These are phyloP conservation scores for Jasminum sambac DNA, from an alignment of 257 asterid species.

Conservation along the genomic window DNA sequence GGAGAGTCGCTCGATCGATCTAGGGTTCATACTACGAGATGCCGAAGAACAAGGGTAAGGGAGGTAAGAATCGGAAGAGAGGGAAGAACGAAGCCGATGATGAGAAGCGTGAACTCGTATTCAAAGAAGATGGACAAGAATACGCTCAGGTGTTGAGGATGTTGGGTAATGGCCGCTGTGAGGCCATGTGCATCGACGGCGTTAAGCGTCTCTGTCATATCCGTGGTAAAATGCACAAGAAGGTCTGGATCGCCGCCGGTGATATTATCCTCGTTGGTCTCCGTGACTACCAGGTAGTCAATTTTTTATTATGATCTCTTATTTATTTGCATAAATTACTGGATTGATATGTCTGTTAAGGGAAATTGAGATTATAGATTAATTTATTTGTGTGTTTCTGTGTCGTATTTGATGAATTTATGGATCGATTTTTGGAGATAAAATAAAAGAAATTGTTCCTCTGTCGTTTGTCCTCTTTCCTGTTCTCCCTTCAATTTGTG, in stretches of 20 bases:
- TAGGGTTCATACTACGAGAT: slow-evolving; percentile 45
- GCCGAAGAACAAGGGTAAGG: slow-evolving; percentile 99
- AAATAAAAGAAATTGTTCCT: background rate
- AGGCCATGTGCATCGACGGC: slow-evolving; percentile 82
- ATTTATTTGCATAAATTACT: background rate
- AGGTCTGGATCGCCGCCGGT: slow-evolving; percentile 95
- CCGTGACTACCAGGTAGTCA: slow-evolving; percentile 79
- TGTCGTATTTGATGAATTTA: background rate
- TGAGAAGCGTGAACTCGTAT: slow-evolving; percentile 89
- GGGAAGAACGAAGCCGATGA: slow-evolving; percentile 97
- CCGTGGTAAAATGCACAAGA: slow-evolving; percentile 95
- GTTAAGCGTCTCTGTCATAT: slow-evolving; percentile 85
- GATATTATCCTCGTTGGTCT: slow-evolving; percentile 92
- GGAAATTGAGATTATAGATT: background rate
- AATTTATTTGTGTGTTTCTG: background rate
- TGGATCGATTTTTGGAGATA: background rate
- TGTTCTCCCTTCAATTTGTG: background rate
- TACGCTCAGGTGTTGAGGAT: slow-evolving; percentile 87
- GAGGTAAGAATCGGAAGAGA: slow-evolving; percentile 94
- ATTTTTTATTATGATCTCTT: background rate
- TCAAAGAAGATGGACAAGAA: slow-evolving; percentile 92
- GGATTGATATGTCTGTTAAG: background rate
- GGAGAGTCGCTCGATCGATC: slow-evolving; percentile 22
- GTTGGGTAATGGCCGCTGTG: slow-evolving; percentile 94
- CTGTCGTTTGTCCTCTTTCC: background rate